phyloP scores from a whole-genome alignment of 2,329 filamentous ascomycete species.

The Hypoxylon sp. region DNA sequence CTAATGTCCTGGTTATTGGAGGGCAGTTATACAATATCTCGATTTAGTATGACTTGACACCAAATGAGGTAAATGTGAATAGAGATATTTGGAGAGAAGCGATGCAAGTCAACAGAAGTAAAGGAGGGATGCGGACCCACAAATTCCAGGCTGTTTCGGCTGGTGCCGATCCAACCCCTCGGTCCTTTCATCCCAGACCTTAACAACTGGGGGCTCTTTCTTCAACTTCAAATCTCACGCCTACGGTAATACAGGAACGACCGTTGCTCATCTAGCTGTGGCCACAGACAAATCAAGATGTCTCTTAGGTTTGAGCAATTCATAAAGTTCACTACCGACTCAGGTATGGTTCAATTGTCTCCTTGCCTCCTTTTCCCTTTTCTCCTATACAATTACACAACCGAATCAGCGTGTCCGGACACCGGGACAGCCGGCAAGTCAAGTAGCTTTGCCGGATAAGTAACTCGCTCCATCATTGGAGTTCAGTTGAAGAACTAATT shows the following conservation, averaged over 20 bases:
- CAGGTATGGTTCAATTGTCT: constrained; percentile 55
- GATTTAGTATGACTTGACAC: background rate
- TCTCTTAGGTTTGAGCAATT: constrained; percentile 55
- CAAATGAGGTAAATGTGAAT: background rate
- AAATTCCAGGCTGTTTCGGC: constrained; percentile 15
- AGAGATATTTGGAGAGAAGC: background rate
- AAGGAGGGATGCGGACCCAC: constrained; percentile 2
- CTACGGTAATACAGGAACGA: constrained; percentile 3
- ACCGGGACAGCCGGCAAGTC: constrained; percentile 4
- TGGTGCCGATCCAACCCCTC: constrained; percentile 13
- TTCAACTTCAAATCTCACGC: constrained; percentile 8
- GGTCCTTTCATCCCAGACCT: constrained; percentile 1
- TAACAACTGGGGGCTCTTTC: background rate
- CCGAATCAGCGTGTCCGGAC: background rate
- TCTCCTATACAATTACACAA: background rate
- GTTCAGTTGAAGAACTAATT: background rate
- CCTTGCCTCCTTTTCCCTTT: constrained; percentile 1
- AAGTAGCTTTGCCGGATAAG: constrained; percentile 23
- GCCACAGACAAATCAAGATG: constrained; percentile 38
- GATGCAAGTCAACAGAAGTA: background rate
- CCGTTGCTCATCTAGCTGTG: background rate
- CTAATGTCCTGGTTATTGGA: background rate
- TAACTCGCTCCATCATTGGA: constrained; percentile 3
- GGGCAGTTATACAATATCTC: background rate
- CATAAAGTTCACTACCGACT: constrained; percentile 64